A percentile compares a stretch with the other conserved stretches of the same genome.
Evolutionary conservation across 192 early-diverging fungal genomes (phyloP).

Genomic region (Gigaspora rosea): DNA sequence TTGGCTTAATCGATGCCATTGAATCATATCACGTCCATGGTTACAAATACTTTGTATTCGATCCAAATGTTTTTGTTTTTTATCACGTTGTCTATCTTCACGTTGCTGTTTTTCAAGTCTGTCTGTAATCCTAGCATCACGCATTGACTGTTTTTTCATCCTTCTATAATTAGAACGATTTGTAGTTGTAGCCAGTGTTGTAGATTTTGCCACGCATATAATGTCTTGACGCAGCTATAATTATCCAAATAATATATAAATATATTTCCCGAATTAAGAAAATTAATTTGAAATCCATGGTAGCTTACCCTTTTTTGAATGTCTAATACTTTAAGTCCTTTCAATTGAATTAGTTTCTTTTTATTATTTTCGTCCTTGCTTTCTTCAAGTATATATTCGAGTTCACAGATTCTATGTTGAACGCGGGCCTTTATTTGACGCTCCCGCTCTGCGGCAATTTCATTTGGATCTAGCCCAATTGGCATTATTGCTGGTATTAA

Average conservation of each 20-base stretch:
- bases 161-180: conserved; percentile 77
- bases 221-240: conserved; percentile 70
- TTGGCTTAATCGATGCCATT: conserved; percentile 70
- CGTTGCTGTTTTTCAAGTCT: conserved; percentile 88
- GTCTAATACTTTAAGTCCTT: not conserved
- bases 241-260: not conserved
- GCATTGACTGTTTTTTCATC: conserved; percentile 80
- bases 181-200: conserved; percentile 77
- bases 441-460: conserved; percentile 77
- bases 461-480: conserved; percentile 77
- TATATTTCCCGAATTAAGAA: not conserved
- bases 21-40: conserved; percentile 72
- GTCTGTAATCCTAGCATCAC: conserved; percentile 87
- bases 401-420: conserved; percentile 75
- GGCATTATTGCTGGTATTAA: conserved; percentile 75
- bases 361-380: not conserved
- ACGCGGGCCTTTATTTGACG: conserved; percentile 67
- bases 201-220: conserved; percentile 68
- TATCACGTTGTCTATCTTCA: conserved; percentile 80
- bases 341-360: not conserved
- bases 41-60: conserved; percentile 74
- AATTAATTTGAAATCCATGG: conserved; percentile 33
- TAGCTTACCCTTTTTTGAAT: conserved; percentile 56
- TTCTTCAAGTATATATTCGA: conserved; percentile 49
- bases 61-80: conserved; percentile 82